Conservation (phyloP, 768 basidiomycete species). For the Kwoniella dejecticola region DNA sequence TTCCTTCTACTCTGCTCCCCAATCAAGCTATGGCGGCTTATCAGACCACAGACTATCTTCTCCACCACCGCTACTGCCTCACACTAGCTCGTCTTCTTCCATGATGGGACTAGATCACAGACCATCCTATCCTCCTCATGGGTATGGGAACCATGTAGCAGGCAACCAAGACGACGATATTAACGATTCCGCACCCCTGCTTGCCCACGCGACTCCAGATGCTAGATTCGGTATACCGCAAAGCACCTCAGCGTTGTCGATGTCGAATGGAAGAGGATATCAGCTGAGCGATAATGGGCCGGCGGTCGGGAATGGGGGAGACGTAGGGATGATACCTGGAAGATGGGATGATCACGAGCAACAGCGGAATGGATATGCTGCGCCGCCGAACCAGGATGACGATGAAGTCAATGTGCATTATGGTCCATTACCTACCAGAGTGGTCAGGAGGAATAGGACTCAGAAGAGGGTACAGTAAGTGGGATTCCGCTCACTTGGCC, state of each 20-base stretch:
- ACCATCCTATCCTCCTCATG: slow-evolving; percentile 16
- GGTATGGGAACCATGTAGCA: slow-evolving; percentile 16
- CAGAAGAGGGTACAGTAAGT: slow-evolving; percentile 78
- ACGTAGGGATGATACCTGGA: slow-evolving; percentile 29
- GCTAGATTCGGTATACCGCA: slow-evolving; percentile 32
- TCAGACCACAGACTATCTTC: slow-evolving; percentile 33
- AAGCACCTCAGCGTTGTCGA: slow-evolving; percentile 12
- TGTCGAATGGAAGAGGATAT: slow-evolving; percentile 24
- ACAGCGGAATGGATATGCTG: slow-evolving; percentile 24
- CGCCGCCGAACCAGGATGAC: slow-evolving; percentile 22
- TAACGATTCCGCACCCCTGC: slow-evolving; percentile 48
- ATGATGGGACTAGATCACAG: neutral
- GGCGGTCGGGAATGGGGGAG: slow-evolving; percentile 1
- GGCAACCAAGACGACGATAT: slow-evolving; percentile 34
- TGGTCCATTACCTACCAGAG: slow-evolving; percentile 80
- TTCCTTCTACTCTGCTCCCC: slow-evolving; percentile 9
- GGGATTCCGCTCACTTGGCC: neutral
- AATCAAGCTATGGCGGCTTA: slow-evolving; percentile 21
- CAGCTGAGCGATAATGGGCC: slow-evolving; percentile 33
- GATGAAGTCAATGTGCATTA: slow-evolving; percentile 64
- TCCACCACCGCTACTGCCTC: slow-evolving; percentile 39
- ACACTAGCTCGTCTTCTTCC: slow-evolving; percentile 27
- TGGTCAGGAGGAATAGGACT: slow-evolving; percentile 81
- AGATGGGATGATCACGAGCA: slow-evolving; percentile 29
- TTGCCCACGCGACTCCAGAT: slow-evolving; percentile 35